Evolutionary conservation across 495 filamentous ascomycete species (phyloP), one percentile per base, ranked within the genome.

Genomic region (Penicillium macrosclerotiorum): DNA sequence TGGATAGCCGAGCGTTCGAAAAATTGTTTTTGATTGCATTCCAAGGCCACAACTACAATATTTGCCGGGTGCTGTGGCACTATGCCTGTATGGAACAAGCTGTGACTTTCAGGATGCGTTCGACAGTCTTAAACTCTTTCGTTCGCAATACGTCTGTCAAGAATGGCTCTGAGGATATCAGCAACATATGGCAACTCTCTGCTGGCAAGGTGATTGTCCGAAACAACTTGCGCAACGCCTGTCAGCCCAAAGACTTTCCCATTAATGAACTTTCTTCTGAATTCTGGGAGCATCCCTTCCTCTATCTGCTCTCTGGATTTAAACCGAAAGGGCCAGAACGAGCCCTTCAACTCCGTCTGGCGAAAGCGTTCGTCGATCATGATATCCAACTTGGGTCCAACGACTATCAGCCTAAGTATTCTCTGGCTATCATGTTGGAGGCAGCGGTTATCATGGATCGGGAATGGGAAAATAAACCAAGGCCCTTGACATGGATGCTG

Each of bases 21-120:
- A 53, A 35, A 23, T 51, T 79, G 19, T 76, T 79, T 22, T 37
- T 68, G 13, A 57, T 57, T 18, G 72, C 74, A 4, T 76, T 61
- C 57, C 62, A 57, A 12, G 48, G 44, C 33, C 57, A 49, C 11
- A 42, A 57, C 33, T 66, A 65, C 47, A 79, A 78, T 41, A 55
- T 68, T 9, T 71, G 68, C 39, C 66, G 71, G 2, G 71, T 77
- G 3, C 32, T 78, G 9, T 79, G 76, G 76, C 55, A 59, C 32
- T 72, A 72, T 54, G 71, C 76, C 5, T 77, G 74, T 48, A 60
- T 76, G 54, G 25, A 63, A n/a, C 49, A 55, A 2, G 13, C 16
- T n/a, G 62, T 67, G 16, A 71, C 59, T 29, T 42, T 45, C 31
- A 42, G 55, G 2, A 75, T 74, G 68, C 52, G 45, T 22, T 54